Conservation (phyloP, 192 early-diverging fungal species). For the Jimgerdemannia flammicorona region DNA sequence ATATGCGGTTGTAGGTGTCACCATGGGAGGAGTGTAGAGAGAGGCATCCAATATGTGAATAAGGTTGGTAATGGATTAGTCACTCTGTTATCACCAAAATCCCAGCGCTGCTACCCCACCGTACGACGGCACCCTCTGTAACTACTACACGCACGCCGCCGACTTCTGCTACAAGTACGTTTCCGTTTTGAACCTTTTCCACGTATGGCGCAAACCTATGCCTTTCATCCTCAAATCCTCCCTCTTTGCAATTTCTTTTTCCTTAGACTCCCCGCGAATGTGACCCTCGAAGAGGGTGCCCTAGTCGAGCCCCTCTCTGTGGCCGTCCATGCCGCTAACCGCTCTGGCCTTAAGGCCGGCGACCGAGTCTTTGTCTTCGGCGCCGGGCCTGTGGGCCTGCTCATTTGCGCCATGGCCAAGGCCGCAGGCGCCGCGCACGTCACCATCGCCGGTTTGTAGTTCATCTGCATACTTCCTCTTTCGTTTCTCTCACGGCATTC, state of each 20-base stretch:
- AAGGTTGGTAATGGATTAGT: too few species aligned
- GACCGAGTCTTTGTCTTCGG: slow-evolving; percentile 41
- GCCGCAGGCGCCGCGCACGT: slow-evolving; percentile 35
- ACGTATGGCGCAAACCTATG: too few species aligned
- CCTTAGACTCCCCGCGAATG: slow-evolving; percentile 30
- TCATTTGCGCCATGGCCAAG: slow-evolving; percentile 37
- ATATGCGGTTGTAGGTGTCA: slow-evolving; percentile 37
- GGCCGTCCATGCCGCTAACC: slow-evolving; percentile 31
- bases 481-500: slow-evolving; percentile 1
- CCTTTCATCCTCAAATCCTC: too few species aligned
- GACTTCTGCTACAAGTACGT: slow-evolving; percentile 39
- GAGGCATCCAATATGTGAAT: too few species aligned
- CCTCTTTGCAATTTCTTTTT: neutral
- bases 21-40: neutral
- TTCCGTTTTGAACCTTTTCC: neutral
- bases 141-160: slow-evolving; percentile 36
- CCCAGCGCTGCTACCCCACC: slow-evolving; percentile 40
- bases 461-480: neutral
- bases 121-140: slow-evolving; percentile 37
- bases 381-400: slow-evolving; percentile 41
- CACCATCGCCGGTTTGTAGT: slow-evolving; percentile 26
- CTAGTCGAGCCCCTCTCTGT: slow-evolving; percentile 43
- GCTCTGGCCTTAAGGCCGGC: slow-evolving; percentile 25
- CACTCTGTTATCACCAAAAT: neutral
- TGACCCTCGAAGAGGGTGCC: slow-evolving; percentile 37